Percentiles rank a stretch among this genome's conserved stretches.
Conservation (phyloP, 2,329 filamentous ascomycete genomes). For the Apiospora arundinis region DNA sequence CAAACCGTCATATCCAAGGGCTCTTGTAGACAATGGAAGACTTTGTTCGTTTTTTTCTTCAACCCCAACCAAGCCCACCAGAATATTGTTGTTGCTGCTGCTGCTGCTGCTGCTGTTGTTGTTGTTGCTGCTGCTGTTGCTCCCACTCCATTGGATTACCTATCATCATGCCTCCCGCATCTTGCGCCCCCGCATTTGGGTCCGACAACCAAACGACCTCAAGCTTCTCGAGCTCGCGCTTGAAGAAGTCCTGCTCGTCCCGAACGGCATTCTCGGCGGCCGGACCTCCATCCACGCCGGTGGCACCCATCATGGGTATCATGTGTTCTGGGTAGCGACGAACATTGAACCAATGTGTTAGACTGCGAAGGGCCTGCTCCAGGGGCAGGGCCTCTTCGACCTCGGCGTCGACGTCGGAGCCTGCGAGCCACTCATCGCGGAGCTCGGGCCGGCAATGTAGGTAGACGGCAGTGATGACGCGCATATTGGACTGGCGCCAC, state of each 20-base stretch:
- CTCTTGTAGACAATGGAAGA: background rate
- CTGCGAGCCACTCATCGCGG: constrained; percentile 92
- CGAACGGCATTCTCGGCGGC: constrained; percentile 63
- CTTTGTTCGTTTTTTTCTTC: background rate
- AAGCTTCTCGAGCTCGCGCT: constrained; percentile 76
- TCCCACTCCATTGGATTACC: background rate
- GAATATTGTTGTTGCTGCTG: constrained; percentile 4
- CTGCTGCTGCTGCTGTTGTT: constrained; percentile 12
- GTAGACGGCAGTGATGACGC: constrained; percentile 96
- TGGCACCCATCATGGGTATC: constrained; percentile 45
- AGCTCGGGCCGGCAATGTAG: constrained; percentile 91
- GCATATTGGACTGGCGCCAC: constrained; percentile 98
- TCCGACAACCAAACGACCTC: constrained; percentile 58
- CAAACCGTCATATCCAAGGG: background rate
- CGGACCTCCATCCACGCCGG: constrained; percentile 37
- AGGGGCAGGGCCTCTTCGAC: constrained; percentile 91
- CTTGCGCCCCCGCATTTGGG: constrained; percentile 26
- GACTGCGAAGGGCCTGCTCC: constrained; percentile 85
- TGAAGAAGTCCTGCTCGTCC: constrained; percentile 82
- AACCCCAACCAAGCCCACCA: background rate
- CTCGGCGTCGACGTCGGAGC: constrained; percentile 89
- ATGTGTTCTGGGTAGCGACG: constrained; percentile 82
- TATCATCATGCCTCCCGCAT: constrained; percentile 13
- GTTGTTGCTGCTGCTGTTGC: constrained; percentile 10
- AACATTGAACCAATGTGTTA: constrained; percentile 96